Percentiles rank a stretch among this genome's conserved stretches.
Evolutionary conservation across 83 land plant species (phyloP).

Genomic region (Picea abies): DNA sequence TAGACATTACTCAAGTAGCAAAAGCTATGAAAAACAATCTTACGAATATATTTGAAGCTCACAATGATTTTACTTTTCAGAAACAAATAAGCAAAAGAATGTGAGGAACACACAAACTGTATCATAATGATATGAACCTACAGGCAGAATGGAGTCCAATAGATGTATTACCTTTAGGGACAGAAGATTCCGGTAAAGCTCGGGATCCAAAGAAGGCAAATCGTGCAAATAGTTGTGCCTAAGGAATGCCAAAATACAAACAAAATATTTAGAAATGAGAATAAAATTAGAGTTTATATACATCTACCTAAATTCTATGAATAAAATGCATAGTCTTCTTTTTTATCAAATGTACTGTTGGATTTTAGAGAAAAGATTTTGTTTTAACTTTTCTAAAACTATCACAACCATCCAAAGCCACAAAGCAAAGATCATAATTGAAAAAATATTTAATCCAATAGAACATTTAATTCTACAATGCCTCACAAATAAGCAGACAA

Average conservation of each 20-base stretch:
- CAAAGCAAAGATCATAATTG: not conserved
- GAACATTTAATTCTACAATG: not conserved
- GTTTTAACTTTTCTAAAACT: not conserved
- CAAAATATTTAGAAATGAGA: not conserved
- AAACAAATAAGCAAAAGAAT: not conserved
- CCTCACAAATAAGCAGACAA: not conserved
- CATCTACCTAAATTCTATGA: not conserved
- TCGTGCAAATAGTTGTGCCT: constrained; percentile 93
- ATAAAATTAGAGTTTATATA: not conserved
- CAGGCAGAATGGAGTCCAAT: not conserved
- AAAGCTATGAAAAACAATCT: not conserved
- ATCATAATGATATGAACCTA: constrained; percentile 4
- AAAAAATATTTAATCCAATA: not conserved
- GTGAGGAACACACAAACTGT: not conserved
- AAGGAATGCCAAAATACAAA: constrained; percentile 1
- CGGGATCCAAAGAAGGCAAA: constrained; percentile 95
- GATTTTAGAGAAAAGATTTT: not conserved
- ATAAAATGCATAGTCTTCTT: not conserved
- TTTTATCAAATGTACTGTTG: not conserved
- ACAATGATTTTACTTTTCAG: not conserved
- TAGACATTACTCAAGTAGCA: not conserved
- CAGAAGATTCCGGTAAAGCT: constrained; percentile 82
- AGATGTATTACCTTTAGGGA: constrained; percentile 68
- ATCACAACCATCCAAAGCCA: not conserved
- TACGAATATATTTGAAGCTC: not conserved